phyloP scores from a whole-genome alignment of 768 basidiomycete genomes.

The Boletus bicolor region DNA sequence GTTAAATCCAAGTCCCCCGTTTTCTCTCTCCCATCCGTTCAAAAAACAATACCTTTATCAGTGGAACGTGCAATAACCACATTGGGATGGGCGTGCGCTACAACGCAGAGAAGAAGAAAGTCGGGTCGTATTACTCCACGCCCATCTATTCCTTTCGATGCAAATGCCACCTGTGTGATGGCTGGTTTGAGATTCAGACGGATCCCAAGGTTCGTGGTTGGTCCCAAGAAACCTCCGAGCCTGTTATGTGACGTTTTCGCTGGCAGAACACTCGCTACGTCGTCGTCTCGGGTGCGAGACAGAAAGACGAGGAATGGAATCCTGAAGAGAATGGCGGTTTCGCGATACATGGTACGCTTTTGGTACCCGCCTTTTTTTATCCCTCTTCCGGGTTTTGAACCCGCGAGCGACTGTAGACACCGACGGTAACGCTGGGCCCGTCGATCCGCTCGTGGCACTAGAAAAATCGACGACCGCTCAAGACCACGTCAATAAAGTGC shows the following conservation, averaged over 20 bases:
- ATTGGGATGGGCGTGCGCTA: constrained; percentile 99
- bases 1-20: constrained; percentile 18
- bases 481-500: constrained; percentile 66
- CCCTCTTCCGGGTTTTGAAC: neutral
- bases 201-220: constrained; percentile 77
- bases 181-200: constrained; percentile 98
- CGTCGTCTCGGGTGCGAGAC: constrained; percentile 87
- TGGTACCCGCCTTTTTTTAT: neutral
- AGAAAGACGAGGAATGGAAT: constrained; percentile 96
- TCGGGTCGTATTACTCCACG: constrained; percentile 92
- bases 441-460: constrained; percentile 82
- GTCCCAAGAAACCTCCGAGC: neutral
- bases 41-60: constrained; percentile 29
- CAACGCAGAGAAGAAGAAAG: constrained; percentile 98
- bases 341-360: constrained; percentile 70
- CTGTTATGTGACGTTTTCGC: neutral
- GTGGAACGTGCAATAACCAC: constrained; percentile 92
- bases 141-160: constrained; percentile 95
- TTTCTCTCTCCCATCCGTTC: neutral
- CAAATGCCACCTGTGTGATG: constrained; percentile 94
- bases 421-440: constrained; percentile 55
- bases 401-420: constrained; percentile 48
- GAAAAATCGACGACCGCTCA: constrained; percentile 87
- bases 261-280: constrained; percentile 90
- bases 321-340: constrained; percentile 95